Evolutionary conservation across 2,329 filamentous ascomycete genomes (phyloP), one percentile per base, ranked within the genome.

Genomic region (Cryphonectria carpinicola): DNA sequence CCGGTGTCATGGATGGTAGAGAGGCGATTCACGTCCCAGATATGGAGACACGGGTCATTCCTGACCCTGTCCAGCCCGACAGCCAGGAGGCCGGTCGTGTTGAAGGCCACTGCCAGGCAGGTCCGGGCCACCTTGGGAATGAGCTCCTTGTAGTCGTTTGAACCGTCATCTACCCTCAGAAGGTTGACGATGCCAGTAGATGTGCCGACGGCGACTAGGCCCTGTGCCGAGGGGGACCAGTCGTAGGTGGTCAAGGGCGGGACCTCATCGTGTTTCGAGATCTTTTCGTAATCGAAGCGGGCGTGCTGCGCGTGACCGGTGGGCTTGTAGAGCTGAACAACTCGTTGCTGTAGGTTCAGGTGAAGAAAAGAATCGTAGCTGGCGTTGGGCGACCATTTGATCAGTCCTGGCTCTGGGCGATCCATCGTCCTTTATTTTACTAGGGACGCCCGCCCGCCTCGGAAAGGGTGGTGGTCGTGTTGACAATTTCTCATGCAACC

Each of bases 41-140:
- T 90, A 76, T 95, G 93, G 65, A 97, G 85, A 75, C 92, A 94
- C 73, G 92, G 89, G 77, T 96, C 93, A 80, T 93, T 94, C 43
- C 93, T 88, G 35, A 95, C 93, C 75, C 92, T 87, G 76, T 96
- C 93, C 66, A 96, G 84, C 1, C 92, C 93, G 39, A 94, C 92
- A 13, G 93, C 93, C 66, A 97, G 83, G 69, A 92, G 84, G 25
- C 92, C 91, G 6, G 84, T 85, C 4, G 88, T 89, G 77, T 90
- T 95, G 81, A 96, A 94, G 4, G 93, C 90, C 56, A 96, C 92
- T 0, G 93, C 92, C 76, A 95, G 93, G 76, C 92, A 95, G 60
- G 91, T 91, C 61, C 93, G 88, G 68, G 92, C 88, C 78, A 94
- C 89, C 78, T 93, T 93, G 63, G 94, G 87, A 28, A 88, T 88